These are phyloP conservation scores for Fagopyrum homotropicum DNA, from an alignment of 148 eudicot genomes.

Conservation along the genomic window DNA sequence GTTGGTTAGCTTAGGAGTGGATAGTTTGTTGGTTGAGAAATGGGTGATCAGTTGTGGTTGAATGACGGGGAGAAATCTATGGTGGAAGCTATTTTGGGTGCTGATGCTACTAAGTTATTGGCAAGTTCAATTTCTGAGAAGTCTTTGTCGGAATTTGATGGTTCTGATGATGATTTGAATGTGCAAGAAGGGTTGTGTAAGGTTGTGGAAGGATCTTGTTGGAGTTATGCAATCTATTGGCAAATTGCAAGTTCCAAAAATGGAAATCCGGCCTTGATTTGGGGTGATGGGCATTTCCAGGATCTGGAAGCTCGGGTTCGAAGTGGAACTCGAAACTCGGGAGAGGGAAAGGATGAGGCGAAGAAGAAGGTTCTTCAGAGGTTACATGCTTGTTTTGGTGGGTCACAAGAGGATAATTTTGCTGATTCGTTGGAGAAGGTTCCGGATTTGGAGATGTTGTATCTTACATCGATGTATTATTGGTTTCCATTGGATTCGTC, in stretches of 20 bases:
- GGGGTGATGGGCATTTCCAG: slow-evolving; percentile 89
- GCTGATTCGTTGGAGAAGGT: slow-evolving; percentile 76
- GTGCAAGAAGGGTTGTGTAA: slow-evolving; percentile 54
- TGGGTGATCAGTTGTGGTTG: slow-evolving; percentile 54
- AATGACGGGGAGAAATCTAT: slow-evolving; percentile 57
- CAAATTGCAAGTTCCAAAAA: slow-evolving; percentile 69
- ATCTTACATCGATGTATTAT: slow-evolving; percentile 79
- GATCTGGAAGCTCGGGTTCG: slow-evolving; percentile 21
- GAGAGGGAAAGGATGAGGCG: slow-evolving; percentile 21
- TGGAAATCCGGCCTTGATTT: slow-evolving; percentile 78
- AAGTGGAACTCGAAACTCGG: slow-evolving; percentile 22
- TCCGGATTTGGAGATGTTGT: slow-evolving; percentile 85
- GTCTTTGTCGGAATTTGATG: slow-evolving; percentile 49
- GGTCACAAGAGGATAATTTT: slow-evolving; percentile 70
- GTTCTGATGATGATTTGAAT: slow-evolving; percentile 50
- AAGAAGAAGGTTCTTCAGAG: slow-evolving; percentile 39
- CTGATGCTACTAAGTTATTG: slow-evolving; percentile 60
- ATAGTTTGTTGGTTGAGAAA: slow-evolving; percentile 5
- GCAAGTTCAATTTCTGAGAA: slow-evolving; percentile 43
- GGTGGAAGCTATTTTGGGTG: slow-evolving; percentile 65
- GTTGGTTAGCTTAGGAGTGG: not conserved
- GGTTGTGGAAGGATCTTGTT: slow-evolving; percentile 71
- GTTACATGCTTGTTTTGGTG: slow-evolving; percentile 61
- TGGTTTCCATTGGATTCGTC: slow-evolving; percentile 50
- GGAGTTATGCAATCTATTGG: slow-evolving; percentile 93